Conservation (phyloP, 331 rosid species). For the Stylosanthes scabra region DNA sequence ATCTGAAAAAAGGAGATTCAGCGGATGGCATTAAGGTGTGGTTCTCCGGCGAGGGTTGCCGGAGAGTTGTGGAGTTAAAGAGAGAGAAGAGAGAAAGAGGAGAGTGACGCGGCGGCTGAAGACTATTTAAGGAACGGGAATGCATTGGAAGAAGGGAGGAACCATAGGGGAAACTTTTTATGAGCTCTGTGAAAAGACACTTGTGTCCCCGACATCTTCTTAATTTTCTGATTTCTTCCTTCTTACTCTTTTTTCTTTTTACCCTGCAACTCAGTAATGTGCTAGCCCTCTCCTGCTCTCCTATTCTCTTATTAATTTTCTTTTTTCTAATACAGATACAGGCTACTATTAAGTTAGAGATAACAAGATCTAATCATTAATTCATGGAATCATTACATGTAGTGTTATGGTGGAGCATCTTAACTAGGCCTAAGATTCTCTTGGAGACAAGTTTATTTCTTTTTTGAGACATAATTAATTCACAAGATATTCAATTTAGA, state of each 20-base stretch:
- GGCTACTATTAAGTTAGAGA: no score
- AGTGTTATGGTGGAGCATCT: no score
- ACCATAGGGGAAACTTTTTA: slow-evolving; percentile 35
- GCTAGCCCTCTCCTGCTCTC: no score
- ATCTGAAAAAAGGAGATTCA: neutral
- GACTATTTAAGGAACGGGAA: slow-evolving; percentile 25
- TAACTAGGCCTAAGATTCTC: no score
- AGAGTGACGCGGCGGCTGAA: slow-evolving; percentile 32
- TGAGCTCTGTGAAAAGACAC: slow-evolving; percentile 15
- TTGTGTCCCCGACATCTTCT: slow-evolving; percentile 30
- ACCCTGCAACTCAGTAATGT: no score
- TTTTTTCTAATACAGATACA: no score
- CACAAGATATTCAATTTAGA: no score
- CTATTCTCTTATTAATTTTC: no score
- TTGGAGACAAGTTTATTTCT: no score
- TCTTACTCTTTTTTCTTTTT: neutral
- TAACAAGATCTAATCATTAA: no score
- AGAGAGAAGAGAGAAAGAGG: slow-evolving; percentile 8
- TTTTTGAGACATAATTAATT: no score
- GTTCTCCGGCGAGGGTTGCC: slow-evolving; percentile 39
- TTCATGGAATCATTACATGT: no score
- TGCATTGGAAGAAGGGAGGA: slow-evolving; percentile 39
- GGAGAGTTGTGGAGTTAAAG: slow-evolving; percentile 29
- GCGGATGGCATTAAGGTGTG: neutral
- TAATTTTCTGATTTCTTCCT: slow-evolving; percentile 37